Percentiles rank a stretch among this genome's conserved stretches.
Conservation (phyloP, 164 flowering plant genomes). For the Nymphaea colorata region DNA sequence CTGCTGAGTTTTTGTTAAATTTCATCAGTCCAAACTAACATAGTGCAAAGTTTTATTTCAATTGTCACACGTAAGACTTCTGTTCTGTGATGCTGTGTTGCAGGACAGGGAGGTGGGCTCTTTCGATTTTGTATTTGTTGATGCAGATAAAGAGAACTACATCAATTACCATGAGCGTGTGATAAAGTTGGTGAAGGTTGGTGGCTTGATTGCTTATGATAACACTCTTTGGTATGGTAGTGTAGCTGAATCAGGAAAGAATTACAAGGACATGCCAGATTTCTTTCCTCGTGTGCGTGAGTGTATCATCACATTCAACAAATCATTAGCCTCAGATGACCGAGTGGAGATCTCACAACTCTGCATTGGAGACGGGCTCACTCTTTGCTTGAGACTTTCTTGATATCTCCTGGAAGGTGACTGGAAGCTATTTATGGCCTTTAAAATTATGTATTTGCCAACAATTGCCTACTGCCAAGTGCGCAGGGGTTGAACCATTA, state of each 20-base stretch:
- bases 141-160: slow-evolving; percentile 15
- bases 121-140: slow-evolving; percentile 13
- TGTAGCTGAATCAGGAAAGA: slow-evolving; percentile 5
- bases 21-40: too few species aligned
- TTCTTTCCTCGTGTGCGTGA: too few species aligned
- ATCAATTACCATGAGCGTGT: slow-evolving; percentile 13
- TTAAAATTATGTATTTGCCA: too few species aligned
- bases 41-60: too few species aligned
- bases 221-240: slow-evolving; percentile 16
- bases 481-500: too few species aligned
- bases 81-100: too few species aligned
- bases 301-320: slow-evolving; percentile 8
- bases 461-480: too few species aligned
- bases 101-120: slow-evolving; percentile 7
- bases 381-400: neutral
- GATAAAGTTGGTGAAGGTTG: slow-evolving; percentile 14
- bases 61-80: too few species aligned
- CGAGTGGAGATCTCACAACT: slow-evolving; percentile 12
- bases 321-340: slow-evolving; percentile 9
- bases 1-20: too few species aligned
- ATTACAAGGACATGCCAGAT: neutral
- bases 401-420: neutral
- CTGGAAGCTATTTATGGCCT: slow-evolving; percentile 8
- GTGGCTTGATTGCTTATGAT: slow-evolving; percentile 15
- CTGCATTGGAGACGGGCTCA: neutral